Conservation (phyloP, 208 protist species). For the Leishmania gerbilli region DNA sequence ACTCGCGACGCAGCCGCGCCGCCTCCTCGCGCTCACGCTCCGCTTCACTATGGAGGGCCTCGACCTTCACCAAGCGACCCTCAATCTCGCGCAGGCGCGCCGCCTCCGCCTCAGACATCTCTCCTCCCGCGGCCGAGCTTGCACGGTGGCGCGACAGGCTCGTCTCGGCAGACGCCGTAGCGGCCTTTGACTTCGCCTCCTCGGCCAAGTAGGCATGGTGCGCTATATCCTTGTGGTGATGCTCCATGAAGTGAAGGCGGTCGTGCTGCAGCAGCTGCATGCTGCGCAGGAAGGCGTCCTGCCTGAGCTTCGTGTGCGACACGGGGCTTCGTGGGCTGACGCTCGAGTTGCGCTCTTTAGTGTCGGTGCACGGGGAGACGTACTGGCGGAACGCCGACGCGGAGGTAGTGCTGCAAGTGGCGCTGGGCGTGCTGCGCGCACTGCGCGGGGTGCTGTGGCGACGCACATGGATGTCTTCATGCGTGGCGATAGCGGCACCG, state of each 20-base stretch:
- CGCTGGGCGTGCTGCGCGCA: conserved; percentile 1
- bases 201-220: conserved; percentile 78
- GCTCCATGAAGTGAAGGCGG: conserved; percentile 84
- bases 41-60: conserved; percentile 68
- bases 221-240: conserved; percentile 85
- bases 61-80: conserved; percentile 60
- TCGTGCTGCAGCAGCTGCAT: conserved; percentile 79
- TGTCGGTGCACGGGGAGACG: conserved; percentile 11
- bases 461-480: background rate
- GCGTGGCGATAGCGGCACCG: background rate
- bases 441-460: conserved; percentile 3
- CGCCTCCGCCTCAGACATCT: conserved; percentile 40
- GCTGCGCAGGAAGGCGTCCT: conserved; percentile 56
- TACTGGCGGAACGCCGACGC: conserved; percentile 7
- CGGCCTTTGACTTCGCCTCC: conserved; percentile 63
- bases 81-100: conserved; percentile 72
- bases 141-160: conserved; percentile 11
- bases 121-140: conserved; percentile 17
- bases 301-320: conserved; percentile 28
- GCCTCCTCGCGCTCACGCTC: conserved; percentile 64
- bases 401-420: background rate
- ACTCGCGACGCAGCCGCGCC: conserved; percentile 57
- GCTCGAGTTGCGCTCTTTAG: conserved; percentile 29
- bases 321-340: conserved; percentile 31
- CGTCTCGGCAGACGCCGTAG: conserved; percentile 23